phyloP scores from a whole-genome alignment of 371 early-diverging fungal genomes.

The Saksenaea vasiformis region DNA sequence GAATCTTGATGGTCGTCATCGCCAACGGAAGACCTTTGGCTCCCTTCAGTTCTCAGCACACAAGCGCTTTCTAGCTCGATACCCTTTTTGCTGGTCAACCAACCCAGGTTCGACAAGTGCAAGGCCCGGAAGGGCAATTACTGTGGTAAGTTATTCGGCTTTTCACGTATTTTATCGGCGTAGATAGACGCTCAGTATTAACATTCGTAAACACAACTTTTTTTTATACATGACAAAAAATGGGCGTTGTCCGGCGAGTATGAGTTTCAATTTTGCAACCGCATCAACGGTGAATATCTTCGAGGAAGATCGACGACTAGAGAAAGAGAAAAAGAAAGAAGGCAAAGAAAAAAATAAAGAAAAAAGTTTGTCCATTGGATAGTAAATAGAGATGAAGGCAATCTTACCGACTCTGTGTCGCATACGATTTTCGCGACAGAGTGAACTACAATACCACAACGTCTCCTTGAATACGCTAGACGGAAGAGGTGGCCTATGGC shows the following conservation, averaged over 20 bases:
- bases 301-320: conserved; percentile 11
- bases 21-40: too few species aligned
- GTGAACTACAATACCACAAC: conserved; percentile 26
- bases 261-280: neutral
- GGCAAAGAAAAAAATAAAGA: neutral
- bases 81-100: too few species aligned
- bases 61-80: too few species aligned
- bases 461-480: conserved; percentile 5
- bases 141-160: too few species aligned
- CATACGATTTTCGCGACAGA: conserved; percentile 25
- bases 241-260: neutral
- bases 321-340: conserved; percentile 4
- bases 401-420: conserved; percentile 24
- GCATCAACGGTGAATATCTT: conserved; percentile 7
- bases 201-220: neutral
- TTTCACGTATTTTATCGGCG: too few species aligned
- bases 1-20: too few species aligned
- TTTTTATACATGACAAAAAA: conserved; percentile 5
- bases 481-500: conserved; percentile 9
- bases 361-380: neutral
- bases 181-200: too few species aligned
- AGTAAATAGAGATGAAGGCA: neutral
- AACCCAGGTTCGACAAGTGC: too few species aligned
- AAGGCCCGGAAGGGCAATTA: too few species aligned
- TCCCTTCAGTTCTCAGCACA: too few species aligned